Conservation (phyloP, 2,329 filamentous ascomycete genomes). For the Sclerotinia subarctica region DNA sequence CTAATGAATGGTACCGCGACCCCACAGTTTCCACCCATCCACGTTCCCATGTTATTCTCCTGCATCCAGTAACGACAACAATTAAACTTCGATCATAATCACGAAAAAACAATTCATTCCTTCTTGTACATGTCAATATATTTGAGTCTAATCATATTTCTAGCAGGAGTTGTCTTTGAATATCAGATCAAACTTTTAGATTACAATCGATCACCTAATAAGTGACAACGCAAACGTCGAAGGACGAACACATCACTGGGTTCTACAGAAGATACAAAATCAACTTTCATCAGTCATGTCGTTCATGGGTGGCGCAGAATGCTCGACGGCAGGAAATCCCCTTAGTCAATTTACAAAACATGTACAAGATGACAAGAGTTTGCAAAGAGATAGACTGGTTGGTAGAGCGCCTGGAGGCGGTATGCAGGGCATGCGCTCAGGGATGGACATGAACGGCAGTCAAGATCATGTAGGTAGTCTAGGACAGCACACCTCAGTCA, state of each 20-base stretch:
- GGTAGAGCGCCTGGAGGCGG: slow-evolving; percentile 68
- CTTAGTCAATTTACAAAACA: slow-evolving; percentile 97
- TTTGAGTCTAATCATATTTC: slow-evolving; percentile 1
- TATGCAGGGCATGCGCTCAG: slow-evolving; percentile 72
- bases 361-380: slow-evolving; percentile 89
- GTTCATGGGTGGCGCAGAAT: slow-evolving; percentile 92
- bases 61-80: slow-evolving; percentile 8
- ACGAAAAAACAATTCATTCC: not conserved
- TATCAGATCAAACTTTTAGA: not conserved
- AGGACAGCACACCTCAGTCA: not conserved
- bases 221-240: not conserved
- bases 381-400: slow-evolving; percentile 86
- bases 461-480: slow-evolving; percentile 63
- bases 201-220: not conserved
- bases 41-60: slow-evolving; percentile 1
- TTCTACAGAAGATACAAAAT: not conserved
- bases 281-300: slow-evolving; percentile 60
- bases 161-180: slow-evolving; percentile 2
- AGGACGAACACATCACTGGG: not conserved
- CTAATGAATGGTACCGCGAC: slow-evolving; percentile 3
- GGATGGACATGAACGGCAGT: slow-evolving; percentile 44
- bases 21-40: slow-evolving; percentile 9
- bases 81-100: slow-evolving; percentile 10
- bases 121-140: slow-evolving; percentile 18
- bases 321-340: slow-evolving; percentile 92